Percentiles rank a stretch among this genome's conserved stretches.
These are phyloP conservation scores for Ricinus communis DNA, from an alignment of 345 rosid genomes.

Conservation along the genomic window DNA sequence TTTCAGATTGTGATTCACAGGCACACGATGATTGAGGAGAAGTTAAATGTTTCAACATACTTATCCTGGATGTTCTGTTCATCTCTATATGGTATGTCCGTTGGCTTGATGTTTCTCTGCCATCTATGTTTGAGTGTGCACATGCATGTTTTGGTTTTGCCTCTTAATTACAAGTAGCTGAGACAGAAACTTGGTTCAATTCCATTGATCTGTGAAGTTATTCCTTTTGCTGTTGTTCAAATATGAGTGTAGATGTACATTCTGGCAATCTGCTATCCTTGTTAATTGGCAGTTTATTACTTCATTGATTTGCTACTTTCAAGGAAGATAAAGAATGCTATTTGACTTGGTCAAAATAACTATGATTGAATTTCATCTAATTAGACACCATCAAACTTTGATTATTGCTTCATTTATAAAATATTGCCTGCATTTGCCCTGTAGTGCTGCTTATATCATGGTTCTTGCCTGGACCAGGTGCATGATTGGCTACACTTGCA, in stretches of 20 bases:
- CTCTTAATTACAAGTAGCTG: not conserved
- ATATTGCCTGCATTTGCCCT: too few relatives aligned
- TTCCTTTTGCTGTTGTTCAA: not conserved
- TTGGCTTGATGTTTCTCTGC: not conserved
- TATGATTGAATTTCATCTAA: not conserved
- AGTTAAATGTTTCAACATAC: constrained; percentile 66
- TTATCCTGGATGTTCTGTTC: constrained; percentile 96
- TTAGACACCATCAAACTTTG: not conserved
- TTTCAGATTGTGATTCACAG: constrained; percentile 33
- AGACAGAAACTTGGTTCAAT: not conserved
- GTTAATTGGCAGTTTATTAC: not conserved
- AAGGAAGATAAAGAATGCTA: not conserved
- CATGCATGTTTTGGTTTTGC: not conserved
- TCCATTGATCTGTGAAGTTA: not conserved
- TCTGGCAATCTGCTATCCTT: not conserved
- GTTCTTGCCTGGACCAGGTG: too few relatives aligned
- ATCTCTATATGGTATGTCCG: constrained; percentile 51
- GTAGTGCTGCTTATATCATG: too few relatives aligned
- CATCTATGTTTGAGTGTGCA: not conserved
- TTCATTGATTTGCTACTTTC: not conserved
- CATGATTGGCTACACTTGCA: too few relatives aligned
- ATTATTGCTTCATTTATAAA: not conserved
- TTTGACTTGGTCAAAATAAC: not conserved
- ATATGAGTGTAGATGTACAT: not conserved
- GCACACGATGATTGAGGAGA: constrained; percentile 77